Conservation (phyloP, 768 basidiomycete genomes). For the Lyophyllum decastes region DNA sequence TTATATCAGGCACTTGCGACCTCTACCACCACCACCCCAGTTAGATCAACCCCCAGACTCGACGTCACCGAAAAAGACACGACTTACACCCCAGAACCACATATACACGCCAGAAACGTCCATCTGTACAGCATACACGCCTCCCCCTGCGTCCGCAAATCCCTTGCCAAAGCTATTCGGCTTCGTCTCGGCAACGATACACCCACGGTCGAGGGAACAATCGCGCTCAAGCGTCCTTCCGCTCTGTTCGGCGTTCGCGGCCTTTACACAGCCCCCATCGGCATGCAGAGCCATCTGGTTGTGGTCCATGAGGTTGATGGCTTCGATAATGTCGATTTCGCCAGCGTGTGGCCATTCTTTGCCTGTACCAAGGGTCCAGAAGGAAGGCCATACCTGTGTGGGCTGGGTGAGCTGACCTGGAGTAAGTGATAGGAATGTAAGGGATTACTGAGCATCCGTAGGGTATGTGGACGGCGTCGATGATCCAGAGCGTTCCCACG, state of each 20-base stretch:
- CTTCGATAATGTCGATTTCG: constrained; percentile 59
- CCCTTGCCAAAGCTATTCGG: constrained; percentile 46
- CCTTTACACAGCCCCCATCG: constrained; percentile 32
- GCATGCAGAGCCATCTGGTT: constrained; percentile 66
- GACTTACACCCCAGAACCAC: constrained; percentile 29
- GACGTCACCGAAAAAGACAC: not conserved
- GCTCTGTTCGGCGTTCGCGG: constrained; percentile 27
- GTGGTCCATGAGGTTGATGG: constrained; percentile 47
- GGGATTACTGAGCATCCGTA: constrained; percentile 56
- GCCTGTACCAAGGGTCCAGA: constrained; percentile 44
- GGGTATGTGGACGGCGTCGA: constrained; percentile 48
- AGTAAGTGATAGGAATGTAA: not conserved
- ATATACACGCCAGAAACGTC: constrained; percentile 45
- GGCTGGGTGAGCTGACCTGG: not conserved
- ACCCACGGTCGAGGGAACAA: constrained; percentile 38
- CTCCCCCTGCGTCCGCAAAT: constrained; percentile 54
- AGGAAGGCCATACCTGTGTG: constrained; percentile 45
- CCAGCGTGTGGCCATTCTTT: constrained; percentile 42
- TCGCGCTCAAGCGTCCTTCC: constrained; percentile 29
- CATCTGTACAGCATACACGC: constrained; percentile 66
- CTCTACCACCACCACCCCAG: constrained; percentile 29
- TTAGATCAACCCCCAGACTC: not conserved
- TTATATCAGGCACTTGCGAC: constrained; percentile 39
- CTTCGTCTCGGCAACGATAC: constrained; percentile 44
- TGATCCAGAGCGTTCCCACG: constrained; percentile 42